Conservation (phyloP, 495 filamentous ascomycete species). For the Xylaria intraflava region DNA sequence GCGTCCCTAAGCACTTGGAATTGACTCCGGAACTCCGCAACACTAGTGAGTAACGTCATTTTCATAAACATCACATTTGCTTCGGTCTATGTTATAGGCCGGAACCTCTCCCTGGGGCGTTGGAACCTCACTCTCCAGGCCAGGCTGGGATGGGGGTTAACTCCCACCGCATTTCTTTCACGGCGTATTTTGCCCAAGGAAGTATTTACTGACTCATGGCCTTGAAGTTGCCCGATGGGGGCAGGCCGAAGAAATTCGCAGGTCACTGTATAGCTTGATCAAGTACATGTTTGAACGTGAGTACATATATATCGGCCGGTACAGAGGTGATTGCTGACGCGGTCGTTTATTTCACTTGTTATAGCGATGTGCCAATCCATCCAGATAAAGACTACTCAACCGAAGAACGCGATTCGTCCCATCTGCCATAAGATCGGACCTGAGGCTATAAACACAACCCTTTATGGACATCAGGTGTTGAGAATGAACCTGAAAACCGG, state of each 20-base stretch:
- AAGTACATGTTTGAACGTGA: constrained; percentile 5
- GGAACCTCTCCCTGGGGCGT: neutral
- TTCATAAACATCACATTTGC: neutral
- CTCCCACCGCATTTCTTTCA: neutral
- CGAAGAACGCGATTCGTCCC: constrained; percentile 1
- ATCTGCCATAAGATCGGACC: neutral
- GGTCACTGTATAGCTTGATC: neutral
- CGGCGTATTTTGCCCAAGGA: neutral
- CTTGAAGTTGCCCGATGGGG: neutral
- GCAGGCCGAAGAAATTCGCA: neutral
- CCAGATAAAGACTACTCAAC: neutral
- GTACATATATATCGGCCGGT: neutral
- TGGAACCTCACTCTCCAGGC: neutral
- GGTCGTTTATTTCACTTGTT: neutral
- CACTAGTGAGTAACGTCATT: neutral
- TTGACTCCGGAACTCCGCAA: neutral
- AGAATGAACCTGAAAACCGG: neutral
- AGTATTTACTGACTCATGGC: neutral
- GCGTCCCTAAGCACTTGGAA: neutral
- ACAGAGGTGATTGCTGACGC: neutral
- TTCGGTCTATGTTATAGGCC: neutral
- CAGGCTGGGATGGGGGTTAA: neutral
- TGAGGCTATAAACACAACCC: constrained; percentile 2
- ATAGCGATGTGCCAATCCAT: constrained; percentile 2
- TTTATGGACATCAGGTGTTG: neutral